phyloP scores from a whole-genome alignment of 192 early-diverging fungal genomes.

The Dispira simplex region DNA sequence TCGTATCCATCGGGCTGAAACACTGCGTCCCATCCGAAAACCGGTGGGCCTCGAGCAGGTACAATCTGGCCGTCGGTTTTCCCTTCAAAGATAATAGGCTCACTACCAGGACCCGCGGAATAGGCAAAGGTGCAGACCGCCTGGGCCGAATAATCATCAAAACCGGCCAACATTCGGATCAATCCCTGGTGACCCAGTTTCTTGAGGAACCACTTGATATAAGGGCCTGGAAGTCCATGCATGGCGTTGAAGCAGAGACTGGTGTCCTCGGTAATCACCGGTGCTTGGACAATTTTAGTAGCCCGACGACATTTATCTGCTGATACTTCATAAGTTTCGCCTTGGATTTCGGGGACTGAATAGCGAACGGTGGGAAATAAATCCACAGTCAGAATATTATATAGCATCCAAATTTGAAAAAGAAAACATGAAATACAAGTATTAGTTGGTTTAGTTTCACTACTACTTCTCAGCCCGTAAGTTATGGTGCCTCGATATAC shows the following conservation, averaged over 20 bases:
- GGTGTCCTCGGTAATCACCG: constrained; percentile 88
- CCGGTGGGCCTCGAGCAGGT: constrained; percentile 53
- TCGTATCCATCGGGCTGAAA: constrained; percentile 71
- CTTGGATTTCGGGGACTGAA: constrained; percentile 83
- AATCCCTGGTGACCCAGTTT: constrained; percentile 48
- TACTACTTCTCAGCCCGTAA: no score
- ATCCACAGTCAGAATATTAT: no score
- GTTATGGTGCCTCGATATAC: no score
- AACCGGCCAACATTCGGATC: constrained; percentile 70
- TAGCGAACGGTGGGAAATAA: neutral
- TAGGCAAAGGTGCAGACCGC: constrained; percentile 89
- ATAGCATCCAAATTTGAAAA: no score
- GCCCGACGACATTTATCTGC: constrained; percentile 66
- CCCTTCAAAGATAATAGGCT: constrained; percentile 83
- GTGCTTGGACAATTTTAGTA: constrained; percentile 41
- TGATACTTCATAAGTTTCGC: constrained; percentile 61
- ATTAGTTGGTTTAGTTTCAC: no score
- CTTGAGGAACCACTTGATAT: constrained; percentile 90
- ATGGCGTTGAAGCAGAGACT: constrained; percentile 87
- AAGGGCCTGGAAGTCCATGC: constrained; percentile 80
- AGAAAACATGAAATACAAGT: no score
- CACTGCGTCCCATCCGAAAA: constrained; percentile 95
- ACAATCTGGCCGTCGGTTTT: constrained; percentile 75
- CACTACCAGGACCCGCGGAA: constrained; percentile 59
- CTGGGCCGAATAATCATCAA: constrained; percentile 75